phyloP scores from a whole-genome alignment of 441 rosid species.

The Rhodomyrtus psidioides region DNA sequence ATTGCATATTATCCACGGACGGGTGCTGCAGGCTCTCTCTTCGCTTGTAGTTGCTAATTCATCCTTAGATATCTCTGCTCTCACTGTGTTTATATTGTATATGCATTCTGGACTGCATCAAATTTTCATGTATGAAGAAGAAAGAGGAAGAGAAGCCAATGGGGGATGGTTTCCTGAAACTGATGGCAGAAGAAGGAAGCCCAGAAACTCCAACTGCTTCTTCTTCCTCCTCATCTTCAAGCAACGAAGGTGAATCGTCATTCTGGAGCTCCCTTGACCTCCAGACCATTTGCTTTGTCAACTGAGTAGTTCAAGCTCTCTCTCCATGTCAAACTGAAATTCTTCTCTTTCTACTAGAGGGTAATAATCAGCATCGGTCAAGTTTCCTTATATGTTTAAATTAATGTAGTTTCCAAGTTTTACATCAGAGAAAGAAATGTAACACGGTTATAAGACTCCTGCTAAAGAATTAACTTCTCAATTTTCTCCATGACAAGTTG shows the following conservation, averaged over 20 bases:
- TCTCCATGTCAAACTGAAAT: not conserved
- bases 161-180: constrained; percentile 4
- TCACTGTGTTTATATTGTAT: no score
- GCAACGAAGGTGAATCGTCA: constrained; percentile 28
- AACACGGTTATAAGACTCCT: not conserved
- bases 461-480: not conserved
- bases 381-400: not conserved
- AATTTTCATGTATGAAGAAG: not conserved
- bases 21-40: not conserved
- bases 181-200: constrained; percentile 10
- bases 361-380: not conserved
- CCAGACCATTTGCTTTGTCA: constrained; percentile 48
- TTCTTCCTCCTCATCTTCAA: constrained; percentile 12
- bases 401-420: not conserved
- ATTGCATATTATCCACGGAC: not conserved
- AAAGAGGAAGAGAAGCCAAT: constrained; percentile 12
- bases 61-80: no score
- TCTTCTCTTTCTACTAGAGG: not conserved
- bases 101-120: no score
- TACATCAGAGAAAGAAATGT: not conserved
- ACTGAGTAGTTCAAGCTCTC: constrained; percentile 2
- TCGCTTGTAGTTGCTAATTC: not conserved
- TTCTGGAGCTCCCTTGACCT: constrained; percentile 63
- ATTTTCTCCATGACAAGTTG: not conserved
- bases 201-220: constrained; percentile 6